phyloP scores from a whole-genome alignment of 371 early-diverging fungal species.

The Apophysomyces elegans region DNA sequence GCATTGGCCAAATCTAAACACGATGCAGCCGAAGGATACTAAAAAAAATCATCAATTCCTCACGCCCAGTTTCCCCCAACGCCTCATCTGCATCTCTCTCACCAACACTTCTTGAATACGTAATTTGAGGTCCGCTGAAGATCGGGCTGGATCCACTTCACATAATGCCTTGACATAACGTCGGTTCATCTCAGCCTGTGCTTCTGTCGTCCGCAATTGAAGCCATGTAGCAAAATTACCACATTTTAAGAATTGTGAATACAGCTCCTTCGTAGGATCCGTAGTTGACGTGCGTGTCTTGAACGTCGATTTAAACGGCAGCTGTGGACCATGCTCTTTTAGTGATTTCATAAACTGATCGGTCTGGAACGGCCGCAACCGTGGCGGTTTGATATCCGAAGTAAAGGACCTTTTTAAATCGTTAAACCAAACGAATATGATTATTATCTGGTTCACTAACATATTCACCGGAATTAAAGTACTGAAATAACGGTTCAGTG shows the following conservation, averaged over 20 bases:
- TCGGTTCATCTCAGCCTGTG: conserved; percentile 72
- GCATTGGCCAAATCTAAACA: conserved; percentile 7
- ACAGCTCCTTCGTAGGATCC: conserved; percentile 70
- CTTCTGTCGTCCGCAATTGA: conserved; percentile 76
- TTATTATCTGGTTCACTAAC: conserved; percentile 34
- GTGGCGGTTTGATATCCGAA: conserved; percentile 30
- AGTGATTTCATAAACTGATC: conserved; percentile 58
- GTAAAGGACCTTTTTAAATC: conserved; percentile 8
- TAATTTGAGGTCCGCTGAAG: conserved; percentile 17
- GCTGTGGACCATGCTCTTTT: conserved; percentile 56
- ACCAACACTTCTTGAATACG: conserved; percentile 30
- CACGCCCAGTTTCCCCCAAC: not conserved
- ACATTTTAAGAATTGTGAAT: conserved; percentile 87
- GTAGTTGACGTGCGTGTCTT: conserved; percentile 49
- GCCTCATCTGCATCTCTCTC: conserved; percentile 5
- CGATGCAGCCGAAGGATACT: conserved; percentile 19
- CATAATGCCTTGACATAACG: conserved; percentile 63
- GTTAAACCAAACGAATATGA: conserved; percentile 7
- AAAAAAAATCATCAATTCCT: not conserved
- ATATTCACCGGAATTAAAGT: conserved; percentile 74
- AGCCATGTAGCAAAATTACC: conserved; percentile 97
- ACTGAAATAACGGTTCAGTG: conserved; percentile 92
- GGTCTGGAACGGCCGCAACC: conserved; percentile 55
- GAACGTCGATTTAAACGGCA: conserved; percentile 58
- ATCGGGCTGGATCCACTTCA: conserved; percentile 44